Percentiles rank a stretch among this genome's conserved stretches.
Conservation (phyloP, 2,329 filamentous ascomycete genomes). For the Beauveria varroae region DNA sequence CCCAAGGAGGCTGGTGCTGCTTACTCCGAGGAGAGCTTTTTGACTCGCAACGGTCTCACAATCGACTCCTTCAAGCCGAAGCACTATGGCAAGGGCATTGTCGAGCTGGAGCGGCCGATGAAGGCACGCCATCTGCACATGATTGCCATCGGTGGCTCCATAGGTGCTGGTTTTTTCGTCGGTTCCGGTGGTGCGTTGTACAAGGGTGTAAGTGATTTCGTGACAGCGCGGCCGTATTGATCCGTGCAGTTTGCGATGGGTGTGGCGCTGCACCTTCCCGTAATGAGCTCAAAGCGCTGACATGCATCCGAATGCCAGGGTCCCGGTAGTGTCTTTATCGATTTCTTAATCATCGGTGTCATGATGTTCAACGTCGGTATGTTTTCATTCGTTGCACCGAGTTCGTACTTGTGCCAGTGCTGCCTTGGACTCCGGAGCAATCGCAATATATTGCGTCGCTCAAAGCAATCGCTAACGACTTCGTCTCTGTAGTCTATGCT, state of each 20-base stretch:
- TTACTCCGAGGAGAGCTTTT: slow-evolving; percentile 22
- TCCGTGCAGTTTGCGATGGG: background rate
- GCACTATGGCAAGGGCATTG: slow-evolving; percentile 22
- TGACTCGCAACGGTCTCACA: slow-evolving; percentile 29
- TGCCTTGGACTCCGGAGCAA: background rate
- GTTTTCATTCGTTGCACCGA: slow-evolving; percentile 8
- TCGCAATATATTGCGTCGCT: background rate
- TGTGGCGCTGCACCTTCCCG: background rate
- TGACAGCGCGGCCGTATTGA: background rate
- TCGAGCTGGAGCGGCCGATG: slow-evolving; percentile 39
- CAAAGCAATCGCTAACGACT: background rate
- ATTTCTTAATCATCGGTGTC: slow-evolving; percentile 48
- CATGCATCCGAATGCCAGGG: slow-evolving; percentile 18
- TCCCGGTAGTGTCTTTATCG: slow-evolving; percentile 37
- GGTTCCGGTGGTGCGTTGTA: slow-evolving; percentile 48
- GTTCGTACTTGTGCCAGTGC: background rate
- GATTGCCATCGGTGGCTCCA: slow-evolving; percentile 55
- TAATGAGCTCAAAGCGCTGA: background rate
- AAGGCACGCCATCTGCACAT: slow-evolving; percentile 53
- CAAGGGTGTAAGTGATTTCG: slow-evolving; percentile 37
- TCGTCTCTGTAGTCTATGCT: slow-evolving; percentile 38
- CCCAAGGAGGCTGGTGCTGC: slow-evolving; percentile 13
- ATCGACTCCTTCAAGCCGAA: slow-evolving; percentile 28
- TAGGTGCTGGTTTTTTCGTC: slow-evolving; percentile 57
- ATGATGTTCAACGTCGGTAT: slow-evolving; percentile 52